Evolutionary conservation across 345 rosid species (phyloP), one percentile per base, ranked within the genome.

Genomic region (Mangifera indica): DNA sequence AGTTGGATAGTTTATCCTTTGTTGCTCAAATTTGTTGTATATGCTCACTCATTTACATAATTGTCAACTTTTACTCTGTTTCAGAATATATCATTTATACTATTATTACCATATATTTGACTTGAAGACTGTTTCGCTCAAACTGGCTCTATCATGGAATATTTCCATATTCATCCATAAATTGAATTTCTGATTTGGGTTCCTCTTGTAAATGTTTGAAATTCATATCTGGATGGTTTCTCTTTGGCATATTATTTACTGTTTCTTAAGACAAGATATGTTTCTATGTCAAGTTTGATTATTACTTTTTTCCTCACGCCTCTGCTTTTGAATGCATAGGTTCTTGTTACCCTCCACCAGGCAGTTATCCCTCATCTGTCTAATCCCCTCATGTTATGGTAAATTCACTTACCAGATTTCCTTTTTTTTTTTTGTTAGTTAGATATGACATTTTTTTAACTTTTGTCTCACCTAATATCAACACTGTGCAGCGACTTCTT

Each of bases 331-430:
- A 71, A 75, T 84, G 69, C 55, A 14, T 84, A 95, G 98, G 98
- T 89, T 81, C 97, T 95, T 52, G 86, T 83, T 71, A 73, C 77
- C 80, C 86, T 92, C 70, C 91, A 89, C 85, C 81, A 82, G 81
- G 82, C 84, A 44, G 99, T 95, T 70, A 87, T 95, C 66, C 93
- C 98, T 58, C 76, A 85, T 73, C 79, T 92, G 46, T 84, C 97
- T 68, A 95, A 88, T 81, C 91, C 97, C 51, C 60, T 87, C 57
- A 84, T 89, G 85, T 84, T 95, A 82, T 87, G 96, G 98, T 92
- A 72, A 56, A 63, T n/a, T 63, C 15, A 42, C 25, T 34, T 34
- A 21, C 63, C 14, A 15, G 53, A 63, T 55, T 26, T 65, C 15
- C 52, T 78, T 69, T 63, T 34, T 29, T 29, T 1, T 25, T 13